Base-by-base conservation (phyloP, 768 basidiomycete species). In the Hericium alpestre region DNA sequence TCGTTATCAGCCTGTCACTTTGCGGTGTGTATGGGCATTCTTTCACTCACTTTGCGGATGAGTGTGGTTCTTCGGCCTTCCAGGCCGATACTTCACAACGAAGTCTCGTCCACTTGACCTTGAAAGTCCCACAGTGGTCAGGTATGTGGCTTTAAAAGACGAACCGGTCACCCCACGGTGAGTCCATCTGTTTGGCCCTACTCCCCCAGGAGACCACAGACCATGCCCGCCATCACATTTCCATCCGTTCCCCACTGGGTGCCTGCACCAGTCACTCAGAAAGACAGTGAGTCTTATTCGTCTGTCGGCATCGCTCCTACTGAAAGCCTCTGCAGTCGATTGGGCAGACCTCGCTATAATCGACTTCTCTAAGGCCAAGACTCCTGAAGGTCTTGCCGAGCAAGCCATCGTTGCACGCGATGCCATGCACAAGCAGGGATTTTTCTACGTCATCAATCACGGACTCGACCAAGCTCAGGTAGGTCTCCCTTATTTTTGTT, bases 371-470 rank as follows among this genome's bases (percentile, higher is more conserved):
- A 65, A 69, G 58, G 63, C 65, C 16, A 54, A 59, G 11, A 72
- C 68, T 0, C 65, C 69, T 0, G 69, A 71, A 38, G 71, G 69
- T 7, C 67, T 68, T 1, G 66, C 61, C 1, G 68, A 61, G 37
- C 67, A 73, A 16, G 69, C 65, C 6, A 56, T 56, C 1, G 56
- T 69, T 47, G 67, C 66, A 7, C 69, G 69, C 20, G 68, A 71
- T 51, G 72, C 71, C 5, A 66, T 71, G 59, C 63, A 63, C 39
- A 65, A 62, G 6, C 63, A 67, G 37, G 71, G 71, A 3, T 80
- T 80, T 65, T 74, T 79, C 63, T 79, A 77, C 57, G 73, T 75
- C 18, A 65, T 78, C 38, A 77, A 78, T 56, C 79, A 80, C 61
- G 78, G 78, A 13, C 71, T 74, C 51, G 73, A 73, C 0, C 63